Evolutionary conservation across 805 yeast genomes (phyloP).

Genomic region (Wickerhamomyces silvicola): DNA sequence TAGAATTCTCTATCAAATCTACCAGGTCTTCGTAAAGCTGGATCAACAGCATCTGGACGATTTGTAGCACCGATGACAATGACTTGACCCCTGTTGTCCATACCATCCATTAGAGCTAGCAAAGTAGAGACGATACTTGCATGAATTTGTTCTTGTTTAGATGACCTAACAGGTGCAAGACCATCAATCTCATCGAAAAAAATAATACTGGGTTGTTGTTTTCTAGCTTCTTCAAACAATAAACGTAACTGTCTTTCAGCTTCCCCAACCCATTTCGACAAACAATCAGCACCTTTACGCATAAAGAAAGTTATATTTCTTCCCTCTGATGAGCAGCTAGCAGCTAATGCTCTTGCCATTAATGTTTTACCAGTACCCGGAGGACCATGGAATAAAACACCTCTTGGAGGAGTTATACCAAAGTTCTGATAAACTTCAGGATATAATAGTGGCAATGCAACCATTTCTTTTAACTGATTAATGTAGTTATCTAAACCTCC

Average conservation of each 20-base stretch:
- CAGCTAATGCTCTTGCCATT: constrained; percentile 96
- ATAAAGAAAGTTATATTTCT: constrained; percentile 90
- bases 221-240: constrained; percentile 91
- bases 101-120: constrained; percentile 96
- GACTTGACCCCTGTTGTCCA: constrained; percentile 98
- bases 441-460: constrained; percentile 82
- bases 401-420: constrained; percentile 92
- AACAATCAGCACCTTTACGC: constrained; percentile 97
- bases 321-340: constrained; percentile 81
- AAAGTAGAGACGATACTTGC: constrained; percentile 95
- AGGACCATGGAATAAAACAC: constrained; percentile 96
- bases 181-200: constrained; percentile 99
- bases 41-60: constrained; percentile 97
- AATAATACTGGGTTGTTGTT: constrained; percentile 91
- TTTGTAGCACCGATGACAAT: constrained; percentile 98
- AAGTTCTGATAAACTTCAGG: constrained; percentile 91
- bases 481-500: constrained; percentile 93
- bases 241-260: constrained; percentile 92
- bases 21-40: constrained; percentile 95
- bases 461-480: constrained; percentile 93
- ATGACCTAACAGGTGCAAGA: constrained; percentile 93
- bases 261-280: constrained; percentile 98
- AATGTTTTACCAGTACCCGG: constrained; percentile 99
- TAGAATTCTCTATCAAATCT: constrained; percentile 95
- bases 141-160: constrained; percentile 97